phyloP scores from a whole-genome alignment of 306 rosid genomes.

The Abrus precatorius region DNA sequence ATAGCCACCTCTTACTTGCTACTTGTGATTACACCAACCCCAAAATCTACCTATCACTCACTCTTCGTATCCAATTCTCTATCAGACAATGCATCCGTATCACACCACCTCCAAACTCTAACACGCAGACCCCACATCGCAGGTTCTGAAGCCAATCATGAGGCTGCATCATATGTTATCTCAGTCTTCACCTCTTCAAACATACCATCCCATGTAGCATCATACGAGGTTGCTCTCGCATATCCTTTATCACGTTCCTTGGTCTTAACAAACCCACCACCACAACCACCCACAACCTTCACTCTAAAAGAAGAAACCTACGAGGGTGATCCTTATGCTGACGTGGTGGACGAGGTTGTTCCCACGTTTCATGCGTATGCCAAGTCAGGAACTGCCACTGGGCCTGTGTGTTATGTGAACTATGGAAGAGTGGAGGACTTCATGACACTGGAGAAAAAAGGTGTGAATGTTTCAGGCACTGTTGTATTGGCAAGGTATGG shows the following conservation, averaged over 20 bases:
- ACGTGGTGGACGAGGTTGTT: slow-evolving; percentile 54
- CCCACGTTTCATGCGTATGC: slow-evolving; percentile 82
- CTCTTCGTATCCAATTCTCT: slow-evolving; percentile 67
- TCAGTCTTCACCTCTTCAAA: slow-evolving; percentile 55
- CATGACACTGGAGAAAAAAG: slow-evolving; percentile 50
- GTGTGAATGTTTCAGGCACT: slow-evolving; percentile 60
- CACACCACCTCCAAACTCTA: slow-evolving; percentile 62
- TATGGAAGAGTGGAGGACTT: slow-evolving; percentile 73
- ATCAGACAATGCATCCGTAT: slow-evolving; percentile 61
- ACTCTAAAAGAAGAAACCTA: slow-evolving; percentile 57
- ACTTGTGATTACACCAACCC: slow-evolving; percentile 49
- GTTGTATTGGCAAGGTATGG: slow-evolving; percentile 70
- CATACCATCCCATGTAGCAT: slow-evolving; percentile 57
- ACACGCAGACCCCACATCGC: slow-evolving; percentile 73
- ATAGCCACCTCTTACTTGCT: slow-evolving; percentile 52
- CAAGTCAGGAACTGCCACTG: slow-evolving; percentile 64
- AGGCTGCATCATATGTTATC: slow-evolving; percentile 66
- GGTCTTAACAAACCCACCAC: slow-evolving; percentile 50
- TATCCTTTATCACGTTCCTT: slow-evolving; percentile 67
- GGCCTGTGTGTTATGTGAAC: slow-evolving; percentile 64
- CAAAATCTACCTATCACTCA: slow-evolving; percentile 64
- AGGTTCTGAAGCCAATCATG: slow-evolving; percentile 70
- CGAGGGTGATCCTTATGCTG: slow-evolving; percentile 66
- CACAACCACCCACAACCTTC: slow-evolving; percentile 51
- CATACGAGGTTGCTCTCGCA: slow-evolving; percentile 60